Base-by-base conservation (phyloP, 2,329 filamentous ascomycete genomes). In the Cercospora citrullina region DNA sequence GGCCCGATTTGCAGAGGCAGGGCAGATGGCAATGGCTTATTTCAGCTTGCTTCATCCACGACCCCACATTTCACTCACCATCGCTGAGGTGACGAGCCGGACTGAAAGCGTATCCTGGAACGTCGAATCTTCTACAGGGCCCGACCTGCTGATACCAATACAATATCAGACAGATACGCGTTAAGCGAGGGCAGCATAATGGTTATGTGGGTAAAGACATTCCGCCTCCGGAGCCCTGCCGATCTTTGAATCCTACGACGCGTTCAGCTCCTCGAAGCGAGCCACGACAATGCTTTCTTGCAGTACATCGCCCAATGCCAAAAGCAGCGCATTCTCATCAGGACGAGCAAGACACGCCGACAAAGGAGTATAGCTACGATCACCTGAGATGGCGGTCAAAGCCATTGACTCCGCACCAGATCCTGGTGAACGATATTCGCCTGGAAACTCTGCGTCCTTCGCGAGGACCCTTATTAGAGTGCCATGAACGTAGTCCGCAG, bases 371-470 rank as follows among this genome's bases (percentile, higher is more conserved):
- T 9, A 67, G 80, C 70, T 81, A 79, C 73, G 76, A 78, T 6
- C 77, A 81, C 65, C 61, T 74, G 4, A 77, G 76, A 67, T 82
- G 80, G 80, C 70, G 74, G 10, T 76, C 76, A 60, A 79, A 79
- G 51, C 79, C 79, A 10, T 70, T 82, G 6, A 80, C 79, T 1
- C 81, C 80, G 3, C 73, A 76, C 2, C 78, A 81, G 66, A 68
- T 82, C 6, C 76, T 81, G 63, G 75, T 81, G 28, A 75, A 82
- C 70, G 80, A 81, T 69, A 71, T 81, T 12, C 75, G 77, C 3
- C 73, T 81, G 18, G 78, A 81, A 66, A 68, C 69, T 7, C 73
- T 74, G 68, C 71, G 76, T 16, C 67, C 73, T n/a, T 73, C 77
- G 36, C 70, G 71, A n/a, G 75, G 75, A n/a, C 74, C 76, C 5